A percentile compares a stretch with the other conserved stretches of the same genome.
Conservation (phyloP, 768 basidiomycete genomes). For the Boletus pseudopeckii region DNA sequence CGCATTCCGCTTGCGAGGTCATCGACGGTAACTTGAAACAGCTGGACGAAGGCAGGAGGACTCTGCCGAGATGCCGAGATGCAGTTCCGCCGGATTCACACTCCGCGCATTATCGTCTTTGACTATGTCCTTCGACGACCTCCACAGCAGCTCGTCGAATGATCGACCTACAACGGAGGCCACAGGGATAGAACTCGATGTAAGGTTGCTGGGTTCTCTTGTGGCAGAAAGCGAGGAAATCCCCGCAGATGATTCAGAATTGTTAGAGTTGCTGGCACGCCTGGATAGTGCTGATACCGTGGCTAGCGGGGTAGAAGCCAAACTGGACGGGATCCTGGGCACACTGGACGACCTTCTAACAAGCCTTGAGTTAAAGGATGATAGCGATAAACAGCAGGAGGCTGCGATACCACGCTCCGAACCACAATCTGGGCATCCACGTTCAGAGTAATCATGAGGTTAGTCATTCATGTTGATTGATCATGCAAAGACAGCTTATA, state of each 20-base stretch:
- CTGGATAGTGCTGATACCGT: slow-evolving; percentile 57
- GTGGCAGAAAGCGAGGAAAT: slow-evolving; percentile 25
- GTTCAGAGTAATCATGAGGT: slow-evolving; percentile 13
- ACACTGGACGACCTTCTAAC: slow-evolving; percentile 55
- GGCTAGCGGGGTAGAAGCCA: slow-evolving; percentile 58
- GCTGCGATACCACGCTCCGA: background rate
- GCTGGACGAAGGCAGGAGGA: background rate
- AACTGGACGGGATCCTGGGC: slow-evolving; percentile 57
- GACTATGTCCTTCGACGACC: slow-evolving; percentile 29
- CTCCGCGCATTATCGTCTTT: slow-evolving; percentile 21
- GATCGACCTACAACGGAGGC: slow-evolving; percentile 1
- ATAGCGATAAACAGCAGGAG: background rate
- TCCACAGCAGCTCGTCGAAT: slow-evolving; percentile 13
- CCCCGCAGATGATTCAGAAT: slow-evolving; percentile 34
- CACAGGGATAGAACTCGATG: slow-evolving; percentile 35
- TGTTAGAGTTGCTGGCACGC: slow-evolving; percentile 46
- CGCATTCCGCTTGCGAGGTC: slow-evolving; percentile 49
- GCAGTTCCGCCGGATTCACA: background rate
- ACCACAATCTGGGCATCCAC: background rate
- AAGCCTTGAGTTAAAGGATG: slow-evolving; percentile 35
- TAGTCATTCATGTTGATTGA: slow-evolving; percentile 1
- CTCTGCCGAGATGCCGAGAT: slow-evolving; percentile 26
- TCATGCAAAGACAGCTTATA: background rate
- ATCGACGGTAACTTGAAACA: slow-evolving; percentile 26
- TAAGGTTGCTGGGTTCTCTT: slow-evolving; percentile 32